Evolutionary conservation across 495 filamentous ascomycete species (phyloP).

Genomic region (Penicillium longicatenatum): DNA sequence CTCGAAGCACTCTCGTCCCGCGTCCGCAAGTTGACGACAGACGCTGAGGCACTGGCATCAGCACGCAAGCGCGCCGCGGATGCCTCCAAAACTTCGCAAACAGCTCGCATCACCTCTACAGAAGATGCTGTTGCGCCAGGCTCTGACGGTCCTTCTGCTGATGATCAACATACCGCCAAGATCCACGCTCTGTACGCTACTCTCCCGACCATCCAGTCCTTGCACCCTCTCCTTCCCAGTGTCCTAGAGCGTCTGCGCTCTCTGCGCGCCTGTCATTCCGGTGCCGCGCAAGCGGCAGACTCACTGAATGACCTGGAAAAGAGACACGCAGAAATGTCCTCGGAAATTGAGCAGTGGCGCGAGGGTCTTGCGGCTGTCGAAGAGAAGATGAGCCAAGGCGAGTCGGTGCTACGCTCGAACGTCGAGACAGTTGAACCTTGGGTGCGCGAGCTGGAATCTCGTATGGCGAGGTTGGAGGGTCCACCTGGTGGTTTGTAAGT

Average conservation of each 20-base stretch:
- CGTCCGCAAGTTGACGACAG: constrained; percentile 72
- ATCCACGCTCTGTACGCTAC: constrained; percentile 91
- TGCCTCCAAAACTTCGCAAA: constrained; percentile 67
- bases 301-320: constrained; percentile 74
- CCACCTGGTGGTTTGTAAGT: constrained; percentile 17
- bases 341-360: constrained; percentile 83
- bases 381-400: constrained; percentile 64
- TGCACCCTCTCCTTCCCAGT: constrained; percentile 81
- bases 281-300: constrained; percentile 83
- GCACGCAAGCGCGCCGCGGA: constrained; percentile 68
- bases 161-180: constrained; percentile 74
- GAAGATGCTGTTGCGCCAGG: constrained; percentile 26
- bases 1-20: constrained; percentile 75
- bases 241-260: constrained; percentile 84
- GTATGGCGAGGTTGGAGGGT: constrained; percentile 58
- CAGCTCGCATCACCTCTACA: constrained; percentile 54
- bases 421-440: constrained; percentile 79
- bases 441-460: constrained; percentile 84
- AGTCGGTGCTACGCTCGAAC: constrained; percentile 72
- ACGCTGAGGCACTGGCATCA: constrained; percentile 77
- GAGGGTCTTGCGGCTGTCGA: constrained; percentile 82
- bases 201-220: constrained; percentile 83
- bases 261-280: constrained; percentile 80
- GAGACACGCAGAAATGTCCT: constrained; percentile 78
- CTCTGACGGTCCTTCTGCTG: constrained; percentile 30